A percentile compares a stretch with the other conserved stretches of the same genome.
Evolutionary conservation across 306 rosid genomes (phyloP).

Genomic region (Cicer chorassanicum): DNA sequence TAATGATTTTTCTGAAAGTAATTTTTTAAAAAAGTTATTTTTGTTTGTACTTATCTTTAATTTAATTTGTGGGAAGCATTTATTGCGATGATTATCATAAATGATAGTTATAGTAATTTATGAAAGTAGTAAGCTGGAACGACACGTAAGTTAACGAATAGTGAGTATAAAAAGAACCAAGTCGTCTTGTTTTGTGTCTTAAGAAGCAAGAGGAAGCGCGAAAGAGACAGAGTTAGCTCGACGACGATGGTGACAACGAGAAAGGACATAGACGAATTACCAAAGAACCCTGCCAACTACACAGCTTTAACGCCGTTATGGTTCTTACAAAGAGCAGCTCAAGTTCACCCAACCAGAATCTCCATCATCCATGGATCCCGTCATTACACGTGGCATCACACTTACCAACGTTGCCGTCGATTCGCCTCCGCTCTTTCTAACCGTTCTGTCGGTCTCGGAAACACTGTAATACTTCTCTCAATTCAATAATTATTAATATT

Average conservation of each 20-base stretch:
- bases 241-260: not conserved
- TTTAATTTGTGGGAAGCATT: too few species aligned
- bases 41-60: too few species aligned
- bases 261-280: conserved; percentile 80
- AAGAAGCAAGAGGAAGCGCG: not conserved
- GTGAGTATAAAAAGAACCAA: too few species aligned
- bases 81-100: too few species aligned
- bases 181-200: too few species aligned
- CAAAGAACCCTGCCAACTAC: conserved; percentile 84
- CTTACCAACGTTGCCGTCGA: conserved; percentile 83
- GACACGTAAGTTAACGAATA: too few species aligned
- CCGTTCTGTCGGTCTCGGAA: conserved; percentile 71
- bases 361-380: conserved; percentile 82
- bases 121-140: too few species aligned
- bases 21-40: too few species aligned
- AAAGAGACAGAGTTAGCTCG: too few species aligned
- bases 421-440: conserved; percentile 80
- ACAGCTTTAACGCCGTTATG: conserved; percentile 86
- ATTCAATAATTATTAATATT: not conserved
- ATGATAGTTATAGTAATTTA: too few species aligned
- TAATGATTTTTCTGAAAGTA: too few species aligned
- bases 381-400: conserved; percentile 79
- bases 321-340: conserved; percentile 86
- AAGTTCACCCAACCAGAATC: conserved; percentile 71
- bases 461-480: conserved; percentile 55